Evolutionary conservation across 1,284 basidiomycete genomes (phyloP).

Genomic region (Ceratobasidium sp.): DNA sequence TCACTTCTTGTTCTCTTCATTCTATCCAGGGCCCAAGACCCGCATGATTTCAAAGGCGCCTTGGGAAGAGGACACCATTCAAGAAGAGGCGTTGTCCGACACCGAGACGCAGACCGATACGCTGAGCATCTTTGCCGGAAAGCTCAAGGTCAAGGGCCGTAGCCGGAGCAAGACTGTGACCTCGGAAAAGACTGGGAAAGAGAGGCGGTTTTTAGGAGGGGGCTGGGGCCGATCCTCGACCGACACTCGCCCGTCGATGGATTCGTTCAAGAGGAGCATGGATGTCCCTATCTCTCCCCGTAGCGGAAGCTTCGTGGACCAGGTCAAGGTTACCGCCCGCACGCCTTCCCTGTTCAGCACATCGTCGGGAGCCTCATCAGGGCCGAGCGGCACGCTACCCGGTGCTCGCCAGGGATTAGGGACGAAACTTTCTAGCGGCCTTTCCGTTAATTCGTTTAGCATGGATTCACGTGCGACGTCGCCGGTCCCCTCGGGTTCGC

Average conservation of each 20-base stretch:
- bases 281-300: constrained; percentile 41
- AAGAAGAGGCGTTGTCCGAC: constrained; percentile 40
- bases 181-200: constrained; percentile 20
- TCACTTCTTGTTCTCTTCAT: constrained; percentile 6
- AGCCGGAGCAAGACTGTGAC: constrained; percentile 31
- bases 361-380: constrained; percentile 33
- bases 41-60: constrained; percentile 45
- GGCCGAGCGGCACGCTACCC: constrained; percentile 2
- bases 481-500: constrained; percentile 17
- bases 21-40: constrained; percentile 43
- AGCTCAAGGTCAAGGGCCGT: constrained; percentile 33
- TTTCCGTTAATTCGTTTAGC: constrained; percentile 22
- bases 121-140: constrained; percentile 32
- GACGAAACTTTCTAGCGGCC: background rate
- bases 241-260: constrained; percentile 38
- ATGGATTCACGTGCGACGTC: constrained; percentile 31
- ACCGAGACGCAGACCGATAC: constrained; percentile 29
- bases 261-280: constrained; percentile 39
- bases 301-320: constrained; percentile 16
- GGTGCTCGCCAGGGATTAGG: background rate
- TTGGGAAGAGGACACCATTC: constrained; percentile 42
- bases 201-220: constrained; percentile 28
- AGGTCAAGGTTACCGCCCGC: background rate
- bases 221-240: constrained; percentile 38
- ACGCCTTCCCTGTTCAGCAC: constrained; percentile 37